Base-by-base conservation (phyloP, 805 yeast species). In the Sugiyamaella americana region DNA sequence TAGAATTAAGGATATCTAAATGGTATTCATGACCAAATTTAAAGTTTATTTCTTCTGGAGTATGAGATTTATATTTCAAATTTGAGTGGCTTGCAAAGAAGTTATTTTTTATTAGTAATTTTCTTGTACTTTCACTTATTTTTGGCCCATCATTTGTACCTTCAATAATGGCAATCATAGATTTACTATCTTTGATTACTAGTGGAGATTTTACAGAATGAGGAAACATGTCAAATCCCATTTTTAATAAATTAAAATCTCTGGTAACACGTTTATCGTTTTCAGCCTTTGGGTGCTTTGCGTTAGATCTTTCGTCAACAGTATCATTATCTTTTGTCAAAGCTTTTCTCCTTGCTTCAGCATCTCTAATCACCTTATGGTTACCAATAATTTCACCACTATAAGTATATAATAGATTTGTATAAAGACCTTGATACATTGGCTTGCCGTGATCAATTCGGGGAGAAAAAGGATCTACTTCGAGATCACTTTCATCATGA, bases 401-500 rank as follows among this genome's bases (percentile, higher is more conserved):
- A 26, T 26, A 26, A 13, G 8, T 26, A 26, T 26, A 26, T 8
- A 26, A 8, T 13, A 8, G 11, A 26, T 26, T 26, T 8, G 32
- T 8, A 26, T 8, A 26, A 8, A 26, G 13, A 26, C 32, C 32
- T 8, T 8, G 8, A 26, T 26, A 26, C 8, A 26, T 26, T 8
- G 13, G 11, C 8, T 26, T 26, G 8, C 13, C 32, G 13, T 8
- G 11, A 13, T 26, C 32, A 26, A 26, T 8, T 26, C 32, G 8
- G 13, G 32, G 32, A 26, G 32, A n/a, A n/a, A n/a, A n/a, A n/a
- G n/a, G n/a, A 24, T 38, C 17, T 13, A 40, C 47, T 19, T 16
- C 47, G 8, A 11, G 21, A 11, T 30, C 44, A 40, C 13, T 21
- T 17, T 32, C 45, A 8, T 37, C 45, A 26, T 26, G 11, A 26